Conservation (phyloP, 1,284 basidiomycete genomes). For the Meira miltonrushii region DNA sequence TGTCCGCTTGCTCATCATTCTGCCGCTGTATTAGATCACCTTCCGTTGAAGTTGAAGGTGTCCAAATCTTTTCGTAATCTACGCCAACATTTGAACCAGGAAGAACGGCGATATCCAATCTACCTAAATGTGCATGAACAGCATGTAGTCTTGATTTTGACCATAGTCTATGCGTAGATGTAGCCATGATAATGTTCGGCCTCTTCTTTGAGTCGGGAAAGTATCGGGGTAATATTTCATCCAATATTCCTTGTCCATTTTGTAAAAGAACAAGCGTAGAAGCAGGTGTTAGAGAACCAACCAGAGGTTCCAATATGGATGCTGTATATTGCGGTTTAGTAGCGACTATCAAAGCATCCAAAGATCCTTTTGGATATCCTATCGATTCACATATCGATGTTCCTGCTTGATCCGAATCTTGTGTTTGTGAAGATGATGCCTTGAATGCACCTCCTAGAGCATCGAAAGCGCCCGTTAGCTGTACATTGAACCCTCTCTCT, state of each 20-base stretch:
- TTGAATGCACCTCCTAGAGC: neutral
- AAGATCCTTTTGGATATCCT: constrained; percentile 15
- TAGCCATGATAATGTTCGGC: constrained; percentile 79
- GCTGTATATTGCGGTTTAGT: constrained; percentile 71
- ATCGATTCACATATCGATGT: constrained; percentile 1
- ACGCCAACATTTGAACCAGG: constrained; percentile 59
- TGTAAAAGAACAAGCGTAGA: constrained; percentile 84
- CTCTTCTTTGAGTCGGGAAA: constrained; percentile 70
- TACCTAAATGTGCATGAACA: constrained; percentile 71
- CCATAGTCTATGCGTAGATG: constrained; percentile 74
- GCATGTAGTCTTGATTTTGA: constrained; percentile 57
- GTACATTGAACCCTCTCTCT: constrained; percentile 54
- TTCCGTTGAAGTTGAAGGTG: neutral
- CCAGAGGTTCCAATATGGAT: constrained; percentile 61
- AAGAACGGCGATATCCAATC: constrained; percentile 71
- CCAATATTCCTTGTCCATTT: constrained; percentile 85
- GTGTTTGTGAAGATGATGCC: neutral
- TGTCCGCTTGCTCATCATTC: neutral
- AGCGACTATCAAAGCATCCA: constrained; percentile 65
- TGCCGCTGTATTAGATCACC: neutral
- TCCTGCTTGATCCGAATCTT: neutral
- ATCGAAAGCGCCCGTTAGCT: neutral
- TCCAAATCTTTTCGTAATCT: constrained; percentile 16
- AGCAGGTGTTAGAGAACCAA: constrained; percentile 63
- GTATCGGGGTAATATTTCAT: constrained; percentile 64